These are phyloP conservation scores for Corylus americana DNA, from an alignment of 306 rosid species.

Conservation along the genomic window DNA sequence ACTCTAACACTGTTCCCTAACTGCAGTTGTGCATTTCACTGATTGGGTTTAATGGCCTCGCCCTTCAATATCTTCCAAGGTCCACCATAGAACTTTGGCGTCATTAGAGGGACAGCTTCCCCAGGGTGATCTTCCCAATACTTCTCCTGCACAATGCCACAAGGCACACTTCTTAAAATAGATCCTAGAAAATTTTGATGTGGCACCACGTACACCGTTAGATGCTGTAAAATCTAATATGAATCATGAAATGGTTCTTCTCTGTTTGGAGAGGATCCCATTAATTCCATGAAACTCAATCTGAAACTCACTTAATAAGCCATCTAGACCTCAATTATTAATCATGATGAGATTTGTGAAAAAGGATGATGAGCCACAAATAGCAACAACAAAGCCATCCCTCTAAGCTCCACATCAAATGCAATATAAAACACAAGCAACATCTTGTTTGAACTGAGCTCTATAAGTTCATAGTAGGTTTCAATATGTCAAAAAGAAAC, in stretches of 20 bases:
- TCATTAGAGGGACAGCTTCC: constrained; percentile 71
- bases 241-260: too few species aligned
- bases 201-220: too few species aligned
- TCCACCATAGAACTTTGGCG: constrained; percentile 71
- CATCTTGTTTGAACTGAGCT: not conserved
- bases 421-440: not conserved
- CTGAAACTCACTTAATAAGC: too few species aligned
- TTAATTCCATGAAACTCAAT: not conserved
- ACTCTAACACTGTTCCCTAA: not conserved
- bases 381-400: not conserved
- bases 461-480: not conserved
- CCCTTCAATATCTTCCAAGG: constrained; percentile 76
- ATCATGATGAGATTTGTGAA: not conserved
- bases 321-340: too few species aligned
- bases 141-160: constrained; percentile 60
- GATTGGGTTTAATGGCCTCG: constrained; percentile 34
- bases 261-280: too few species aligned
- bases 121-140: constrained; percentile 96
- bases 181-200: constrained; percentile 9
- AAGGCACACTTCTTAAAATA: not conserved
- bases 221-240: too few species aligned
- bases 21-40: constrained; percentile 27
- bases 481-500: not conserved
- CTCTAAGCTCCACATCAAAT: not conserved
- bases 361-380: not conserved